Percentiles rank a stretch among this genome's conserved stretches.
phyloP scores from a whole-genome alignment of 306 rosid species.

The Astragalus membranaceus region DNA sequence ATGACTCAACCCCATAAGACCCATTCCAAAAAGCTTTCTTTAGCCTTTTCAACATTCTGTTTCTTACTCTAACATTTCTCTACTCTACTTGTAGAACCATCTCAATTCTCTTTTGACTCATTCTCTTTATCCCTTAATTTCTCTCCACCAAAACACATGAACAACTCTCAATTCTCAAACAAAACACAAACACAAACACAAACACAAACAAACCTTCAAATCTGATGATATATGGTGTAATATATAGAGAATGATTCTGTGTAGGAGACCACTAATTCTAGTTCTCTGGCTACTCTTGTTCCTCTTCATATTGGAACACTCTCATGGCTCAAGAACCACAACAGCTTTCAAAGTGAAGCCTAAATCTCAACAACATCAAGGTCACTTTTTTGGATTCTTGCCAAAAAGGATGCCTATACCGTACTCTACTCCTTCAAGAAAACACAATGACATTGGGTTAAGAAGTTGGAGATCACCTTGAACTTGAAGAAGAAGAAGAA shows the following conservation, averaged over 20 bases:
- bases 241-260: constrained; percentile 31
- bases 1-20: constrained; percentile 45
- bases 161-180: not conserved
- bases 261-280: constrained; percentile 30
- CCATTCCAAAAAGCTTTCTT: constrained; percentile 48
- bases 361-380: constrained; percentile 39
- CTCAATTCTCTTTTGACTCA: constrained; percentile 41
- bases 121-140: not conserved
- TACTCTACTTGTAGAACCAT: constrained; percentile 45
- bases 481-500: constrained; percentile 14
- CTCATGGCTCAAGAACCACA: constrained; percentile 46
- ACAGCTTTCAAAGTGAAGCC: constrained; percentile 51
- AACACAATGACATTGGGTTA: constrained; percentile 89
- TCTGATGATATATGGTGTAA: not conserved
- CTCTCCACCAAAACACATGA: constrained; percentile 7
- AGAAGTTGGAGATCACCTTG: constrained; percentile 72
- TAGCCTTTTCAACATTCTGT: constrained; percentile 60
- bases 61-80: constrained; percentile 31
- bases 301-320: constrained; percentile 33
- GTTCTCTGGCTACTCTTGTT: constrained; percentile 39
- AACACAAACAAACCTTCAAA: not conserved
- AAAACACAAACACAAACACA: not conserved
- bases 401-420: constrained; percentile 85
- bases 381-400: constrained; percentile 76
- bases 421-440: constrained; percentile 86